Base-by-base conservation (phyloP, 148 eudicot species). In the Diospyros lotus region DNA sequence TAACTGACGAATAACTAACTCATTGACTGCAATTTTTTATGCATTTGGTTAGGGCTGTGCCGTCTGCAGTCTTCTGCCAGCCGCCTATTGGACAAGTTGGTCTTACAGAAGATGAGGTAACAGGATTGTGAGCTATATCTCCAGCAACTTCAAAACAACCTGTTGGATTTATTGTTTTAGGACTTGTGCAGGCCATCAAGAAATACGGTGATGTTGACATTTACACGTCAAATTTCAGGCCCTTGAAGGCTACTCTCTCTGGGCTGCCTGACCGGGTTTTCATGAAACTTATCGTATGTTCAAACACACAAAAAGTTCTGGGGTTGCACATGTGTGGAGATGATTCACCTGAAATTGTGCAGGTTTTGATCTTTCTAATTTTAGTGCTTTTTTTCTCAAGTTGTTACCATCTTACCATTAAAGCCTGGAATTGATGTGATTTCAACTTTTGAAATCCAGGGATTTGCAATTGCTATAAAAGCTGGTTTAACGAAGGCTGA, bases 11-110 rank as follows among this genome's bases (percentile, higher is more conserved):
- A n/a, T 9, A 97, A 94, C 1, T 38, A 58, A 48, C 62, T 58
- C 61, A 48, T 76, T 79, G 54, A 82, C 53, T 58, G 63, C 64
- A 54, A 81, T 75, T 61, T 59, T 55, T 80, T 54, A 41, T 69
- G 86, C 98, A 80, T 93, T 58, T 73, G 71, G 72, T 71, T 83
- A 95, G 99, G 80, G 94, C 91, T 82, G 87, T 95, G 58, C 96
- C 99, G 45, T 80, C 96, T 73, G 99, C 99, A 73, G 99, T 95
- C 62, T 95, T 95, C 83, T 92, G 96, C 68, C 99, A 95, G 86
- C 99, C 99, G 74, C 99, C 97, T 41, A 88, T 89, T 68, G 96
- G 96, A 55, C 94, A 89, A 88, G 99, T 95, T 69, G 99, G 97
- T 69, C 86, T 90, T 9, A 86, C 91, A 17, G 99, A 95, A 86